phyloP scores from a whole-genome alignment of 2,329 filamentous ascomycete genomes.

The Colletotrichum nymphaeae region DNA sequence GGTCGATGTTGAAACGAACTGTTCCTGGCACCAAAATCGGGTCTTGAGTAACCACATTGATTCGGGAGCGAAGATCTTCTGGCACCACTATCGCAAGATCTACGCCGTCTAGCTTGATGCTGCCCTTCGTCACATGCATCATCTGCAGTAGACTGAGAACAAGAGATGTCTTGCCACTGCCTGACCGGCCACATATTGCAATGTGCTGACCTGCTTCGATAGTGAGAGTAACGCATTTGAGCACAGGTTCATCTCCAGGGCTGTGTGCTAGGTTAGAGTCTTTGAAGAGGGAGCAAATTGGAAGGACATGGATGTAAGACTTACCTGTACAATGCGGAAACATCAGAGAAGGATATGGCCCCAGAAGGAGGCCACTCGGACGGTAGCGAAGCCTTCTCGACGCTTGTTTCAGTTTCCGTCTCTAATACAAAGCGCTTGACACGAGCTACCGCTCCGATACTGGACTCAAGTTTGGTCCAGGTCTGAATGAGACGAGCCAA shows the following conservation, averaged over 20 bases:
- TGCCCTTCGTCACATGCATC: neutral
- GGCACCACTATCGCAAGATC: neutral
- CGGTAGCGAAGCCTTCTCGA: neutral
- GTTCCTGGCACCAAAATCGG: constrained; percentile 6
- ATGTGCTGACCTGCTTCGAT: constrained; percentile 5
- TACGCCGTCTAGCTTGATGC: constrained; percentile 1
- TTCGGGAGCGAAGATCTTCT: neutral
- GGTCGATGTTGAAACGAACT: constrained; percentile 14
- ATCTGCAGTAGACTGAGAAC: constrained; percentile 17
- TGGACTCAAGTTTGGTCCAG: constrained; percentile 39
- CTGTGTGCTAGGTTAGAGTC: neutral
- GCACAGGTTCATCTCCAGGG: neutral
- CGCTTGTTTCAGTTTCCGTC: neutral
- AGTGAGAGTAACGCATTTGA: constrained; percentile 2
- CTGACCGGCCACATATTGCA: constrained; percentile 15
- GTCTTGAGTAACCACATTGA: constrained; percentile 23
- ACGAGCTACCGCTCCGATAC: constrained; percentile 15
- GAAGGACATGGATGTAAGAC: fast-evolving
- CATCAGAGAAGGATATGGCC: neutral
- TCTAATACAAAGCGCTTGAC: constrained; percentile 6
- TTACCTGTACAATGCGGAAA: constrained; percentile 22
- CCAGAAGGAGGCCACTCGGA: neutral
- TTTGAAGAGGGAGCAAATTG: too few relatives aligned
- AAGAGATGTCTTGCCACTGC: constrained; percentile 20
- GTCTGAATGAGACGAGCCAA: neutral